A percentile compares a stretch with the other conserved stretches of the same genome.
These are phyloP conservation scores for Spergularia marina DNA, from an alignment of 148 eudicot species.

Conservation along the genomic window DNA sequence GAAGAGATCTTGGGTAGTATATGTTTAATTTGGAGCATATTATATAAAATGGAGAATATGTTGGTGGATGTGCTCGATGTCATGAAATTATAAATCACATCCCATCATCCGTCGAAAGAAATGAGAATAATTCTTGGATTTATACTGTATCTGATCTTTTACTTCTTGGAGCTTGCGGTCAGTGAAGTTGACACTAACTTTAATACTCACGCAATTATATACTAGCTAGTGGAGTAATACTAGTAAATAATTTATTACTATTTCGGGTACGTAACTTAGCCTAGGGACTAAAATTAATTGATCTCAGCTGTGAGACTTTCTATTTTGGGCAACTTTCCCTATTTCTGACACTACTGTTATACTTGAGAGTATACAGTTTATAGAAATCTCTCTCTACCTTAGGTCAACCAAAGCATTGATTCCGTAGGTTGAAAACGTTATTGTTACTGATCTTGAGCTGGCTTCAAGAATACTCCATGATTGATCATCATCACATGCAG, in stretches of 20 bases:
- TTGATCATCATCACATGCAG: neutral
- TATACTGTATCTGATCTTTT: too few species aligned
- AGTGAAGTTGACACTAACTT: conserved; percentile 19
- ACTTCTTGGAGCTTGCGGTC: conserved; percentile 7
- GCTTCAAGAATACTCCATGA: neutral
- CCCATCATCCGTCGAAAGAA: conserved; percentile 5
- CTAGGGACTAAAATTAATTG: neutral
- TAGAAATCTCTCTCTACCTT: neutral
- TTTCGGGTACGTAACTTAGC: neutral
- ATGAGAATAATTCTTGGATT: conserved; percentile 7
- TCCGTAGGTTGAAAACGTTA: neutral
- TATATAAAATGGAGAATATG: conserved; percentile 17
- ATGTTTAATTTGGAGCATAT: neutral
- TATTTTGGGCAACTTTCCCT: conserved; percentile 4
- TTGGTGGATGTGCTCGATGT: conserved; percentile 9
- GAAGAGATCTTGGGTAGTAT: neutral
- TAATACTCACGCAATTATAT: neutral
- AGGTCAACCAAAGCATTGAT: conserved; percentile 24
- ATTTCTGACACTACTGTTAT: conserved; percentile 2
- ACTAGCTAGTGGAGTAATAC: neutral
- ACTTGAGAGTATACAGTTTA: conserved; percentile 12
- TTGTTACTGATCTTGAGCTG: conserved; percentile 7
- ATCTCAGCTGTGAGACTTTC: conserved; percentile 14
- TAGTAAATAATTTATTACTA: neutral
- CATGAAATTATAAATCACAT: conserved; percentile 1